phyloP scores from a whole-genome alignment of 139 green algal species.

The Chlorella sp. region DNA sequence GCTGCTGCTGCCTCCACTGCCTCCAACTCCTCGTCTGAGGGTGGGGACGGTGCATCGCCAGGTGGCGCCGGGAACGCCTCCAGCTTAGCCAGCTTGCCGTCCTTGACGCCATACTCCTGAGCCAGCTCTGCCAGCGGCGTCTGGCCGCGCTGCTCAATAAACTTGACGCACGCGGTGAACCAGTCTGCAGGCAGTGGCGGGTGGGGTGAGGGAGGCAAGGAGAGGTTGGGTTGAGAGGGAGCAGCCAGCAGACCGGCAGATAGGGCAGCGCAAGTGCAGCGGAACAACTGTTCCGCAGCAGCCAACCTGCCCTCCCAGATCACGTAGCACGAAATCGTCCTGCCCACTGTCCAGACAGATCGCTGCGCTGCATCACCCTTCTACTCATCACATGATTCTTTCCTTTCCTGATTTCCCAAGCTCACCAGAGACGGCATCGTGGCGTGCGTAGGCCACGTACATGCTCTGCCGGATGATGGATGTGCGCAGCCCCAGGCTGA shows the following conservation, averaged over 20 bases:
- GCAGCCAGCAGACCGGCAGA: not conserved
- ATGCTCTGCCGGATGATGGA: slow-evolving; percentile 25
- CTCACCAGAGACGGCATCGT: slow-evolving; percentile 26
- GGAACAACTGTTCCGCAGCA: too few relatives aligned
- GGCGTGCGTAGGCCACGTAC: slow-evolving; percentile 8
- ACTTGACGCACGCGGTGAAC: slow-evolving; percentile 28
- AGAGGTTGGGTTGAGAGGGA: not conserved
- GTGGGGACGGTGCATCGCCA: too few relatives aligned
- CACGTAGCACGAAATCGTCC: too few relatives aligned
- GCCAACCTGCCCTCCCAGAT: too few relatives aligned
- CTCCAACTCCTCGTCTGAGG: too few relatives aligned
- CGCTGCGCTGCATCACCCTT: too few relatives aligned
- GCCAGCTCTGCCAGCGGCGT: not conserved
- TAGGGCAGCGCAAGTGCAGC: too few relatives aligned
- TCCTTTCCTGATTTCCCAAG: too few relatives aligned
- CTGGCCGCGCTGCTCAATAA: not conserved
- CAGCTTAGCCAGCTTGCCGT: not conserved
- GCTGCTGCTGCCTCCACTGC: too few relatives aligned
- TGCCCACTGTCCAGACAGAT: too few relatives aligned
- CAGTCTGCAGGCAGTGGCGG: not conserved
- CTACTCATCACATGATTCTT: too few relatives aligned
- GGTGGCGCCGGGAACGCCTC: too few relatives aligned
- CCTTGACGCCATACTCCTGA: not conserved
- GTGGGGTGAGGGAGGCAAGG: not conserved
- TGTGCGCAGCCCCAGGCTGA: slow-evolving; percentile 15